These are phyloP conservation scores for Kingdonia uniflora DNA, from an alignment of 164 flowering plant genomes.

Conservation along the genomic window DNA sequence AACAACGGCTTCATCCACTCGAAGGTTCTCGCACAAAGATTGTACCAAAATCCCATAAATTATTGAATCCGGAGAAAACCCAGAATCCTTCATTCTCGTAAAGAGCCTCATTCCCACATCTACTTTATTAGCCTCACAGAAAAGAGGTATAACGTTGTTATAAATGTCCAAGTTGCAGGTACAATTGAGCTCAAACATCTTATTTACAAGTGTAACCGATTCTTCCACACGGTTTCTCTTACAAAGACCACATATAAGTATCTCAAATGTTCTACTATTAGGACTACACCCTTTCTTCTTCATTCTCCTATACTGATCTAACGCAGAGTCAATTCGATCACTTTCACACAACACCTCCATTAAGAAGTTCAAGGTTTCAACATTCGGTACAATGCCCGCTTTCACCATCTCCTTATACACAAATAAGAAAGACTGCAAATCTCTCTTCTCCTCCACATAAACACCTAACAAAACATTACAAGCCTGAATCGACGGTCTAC, in stretches of 20 bases:
- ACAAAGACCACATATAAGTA: constrained; percentile 37
- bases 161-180: constrained; percentile 28
- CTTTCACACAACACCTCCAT: constrained; percentile 43
- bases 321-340: constrained; percentile 27
- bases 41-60: constrained; percentile 28
- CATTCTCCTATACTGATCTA: constrained; percentile 61
- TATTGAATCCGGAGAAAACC: constrained; percentile 24
- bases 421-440: constrained; percentile 35
- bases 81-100: constrained; percentile 34
- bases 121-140: constrained; percentile 28
- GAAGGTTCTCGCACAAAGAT: constrained; percentile 33
- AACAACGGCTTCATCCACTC: constrained; percentile 33
- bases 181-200: constrained; percentile 32
- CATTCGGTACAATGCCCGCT: constrained; percentile 40
- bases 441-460: constrained; percentile 36
- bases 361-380: constrained; percentile 48
- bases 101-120: constrained; percentile 34
- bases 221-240: constrained; percentile 28
- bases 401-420: constrained; percentile 78
- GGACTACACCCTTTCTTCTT: constrained; percentile 52
- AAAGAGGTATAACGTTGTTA: constrained; percentile 30
- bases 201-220: constrained; percentile 24
- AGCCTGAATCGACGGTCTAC: constrained; percentile 23
- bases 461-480: constrained; percentile 39
- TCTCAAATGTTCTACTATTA: constrained; percentile 45